Evolutionary conservation across 1,284 basidiomycete species (phyloP), one percentile per base, ranked within the genome.

Genomic region (Lentinus polychrous): DNA sequence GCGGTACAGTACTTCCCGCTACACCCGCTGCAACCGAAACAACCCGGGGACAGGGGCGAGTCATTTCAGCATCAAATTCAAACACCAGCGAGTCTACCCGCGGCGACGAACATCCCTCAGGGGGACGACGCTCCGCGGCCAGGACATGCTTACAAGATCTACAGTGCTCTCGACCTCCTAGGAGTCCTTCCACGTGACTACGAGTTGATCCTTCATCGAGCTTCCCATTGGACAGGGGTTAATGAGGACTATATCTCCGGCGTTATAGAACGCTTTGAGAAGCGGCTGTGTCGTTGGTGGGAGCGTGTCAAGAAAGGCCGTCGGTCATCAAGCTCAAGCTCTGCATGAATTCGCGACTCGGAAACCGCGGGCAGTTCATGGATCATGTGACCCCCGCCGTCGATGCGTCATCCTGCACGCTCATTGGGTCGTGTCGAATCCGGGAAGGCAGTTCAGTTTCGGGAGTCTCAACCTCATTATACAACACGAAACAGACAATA

Each of bases 181-280:
- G 87, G 86, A 39, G 64, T 63, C n/a, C 51, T 83, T 36, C 70
- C 75, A 8, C 66, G 59, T 8, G 76, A 77, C 45, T 76, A 77
- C 50, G 67, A 64, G 38, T 43, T 61, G 36, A 67, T 90, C 6
- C 52, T 85, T 1, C 59, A 60, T 27, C 71, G 73, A 18, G 78
- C 70, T 0, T 76, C 74, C 7, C 49, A 56, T 35, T 80, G 79
- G 73, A 63, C 71, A 4, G 81, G 83, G 1, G 71, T 83, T 2
- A 62, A 64, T 1, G 66, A 64, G 15, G 73, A 76, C 32, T 70
- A 75, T 54, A 42, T 90, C 43, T 62, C 67, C 3, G 65, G 60
- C 18, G 73, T 83, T 20, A 67, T 85, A 18, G 80, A 81, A 60
- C 64, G 65, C 46, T 82, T 76, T 51, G 86, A 89, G 64, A 66